These are phyloP conservation scores for Lodderomyces elongisporus DNA, from an alignment of 1,139 yeast genomes.

Conservation along the genomic window DNA sequence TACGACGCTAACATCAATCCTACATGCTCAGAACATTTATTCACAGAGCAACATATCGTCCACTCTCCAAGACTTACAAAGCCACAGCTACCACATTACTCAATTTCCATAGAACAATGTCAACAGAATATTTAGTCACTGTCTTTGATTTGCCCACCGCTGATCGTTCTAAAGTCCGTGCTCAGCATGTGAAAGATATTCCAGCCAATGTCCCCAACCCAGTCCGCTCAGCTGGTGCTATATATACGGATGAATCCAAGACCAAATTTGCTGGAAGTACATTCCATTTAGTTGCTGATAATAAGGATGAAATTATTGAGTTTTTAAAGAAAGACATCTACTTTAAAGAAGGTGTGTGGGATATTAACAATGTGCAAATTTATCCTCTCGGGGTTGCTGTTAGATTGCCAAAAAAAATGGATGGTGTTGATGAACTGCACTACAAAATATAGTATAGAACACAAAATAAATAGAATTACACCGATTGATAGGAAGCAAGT, in stretches of 20 bases:
- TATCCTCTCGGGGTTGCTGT: conserved; percentile 47
- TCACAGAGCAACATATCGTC: too few species aligned
- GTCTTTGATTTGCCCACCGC: conserved; percentile 65
- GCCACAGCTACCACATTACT: too few species aligned
- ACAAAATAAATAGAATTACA: not conserved
- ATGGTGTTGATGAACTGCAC: conserved; percentile 20
- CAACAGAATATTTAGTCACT: conserved; percentile 61
- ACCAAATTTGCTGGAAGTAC: conserved; percentile 70
- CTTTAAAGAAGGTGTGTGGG: conserved; percentile 70
- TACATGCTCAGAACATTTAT: too few species aligned
- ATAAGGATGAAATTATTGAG: conserved; percentile 59
- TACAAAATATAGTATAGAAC: conserved; percentile 14
- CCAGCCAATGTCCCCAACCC: conserved; percentile 50
- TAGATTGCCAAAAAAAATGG: conserved; percentile 23
- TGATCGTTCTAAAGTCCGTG: conserved; percentile 53
- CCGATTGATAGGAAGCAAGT: too few species aligned
- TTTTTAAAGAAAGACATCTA: conserved; percentile 61
- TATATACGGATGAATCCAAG: conserved; percentile 44
- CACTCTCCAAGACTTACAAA: not conserved
- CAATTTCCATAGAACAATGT: conserved; percentile 11
- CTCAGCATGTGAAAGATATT: conserved; percentile 54
- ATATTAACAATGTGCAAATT: conserved; percentile 55
- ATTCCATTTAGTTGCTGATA: conserved; percentile 57
- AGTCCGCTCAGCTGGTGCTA: conserved; percentile 62
- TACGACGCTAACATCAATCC: too few species aligned